These are phyloP conservation scores for Ogataea sp. DNA, from an alignment of 805 yeast genomes.

Conservation along the genomic window DNA sequence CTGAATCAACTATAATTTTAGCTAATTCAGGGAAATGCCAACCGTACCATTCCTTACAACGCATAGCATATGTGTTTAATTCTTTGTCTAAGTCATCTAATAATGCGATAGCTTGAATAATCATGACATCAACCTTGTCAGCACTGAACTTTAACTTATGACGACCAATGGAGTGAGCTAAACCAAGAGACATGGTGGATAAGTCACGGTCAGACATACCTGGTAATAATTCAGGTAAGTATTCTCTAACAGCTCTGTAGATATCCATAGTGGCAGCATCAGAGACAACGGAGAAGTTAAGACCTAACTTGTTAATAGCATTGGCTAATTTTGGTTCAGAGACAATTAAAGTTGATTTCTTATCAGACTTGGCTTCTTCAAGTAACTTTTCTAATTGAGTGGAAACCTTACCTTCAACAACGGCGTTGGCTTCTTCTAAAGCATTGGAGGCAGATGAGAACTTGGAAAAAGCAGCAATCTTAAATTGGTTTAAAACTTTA, in stretches of 20 bases:
- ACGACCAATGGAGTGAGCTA: slow-evolving; percentile 98
- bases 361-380: slow-evolving; percentile 68
- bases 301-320: slow-evolving; percentile 89
- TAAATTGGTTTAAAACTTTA: slow-evolving; percentile 82
- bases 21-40: slow-evolving; percentile 99
- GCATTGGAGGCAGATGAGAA: slow-evolving; percentile 93
- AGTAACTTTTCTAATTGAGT: slow-evolving; percentile 71
- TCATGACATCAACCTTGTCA: slow-evolving; percentile 98
- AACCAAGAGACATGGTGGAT: slow-evolving; percentile 93
- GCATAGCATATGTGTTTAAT: slow-evolving; percentile 96
- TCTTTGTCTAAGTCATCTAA: slow-evolving; percentile 97
- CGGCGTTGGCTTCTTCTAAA: slow-evolving; percentile 86
- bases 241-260: slow-evolving; percentile 91
- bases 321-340: slow-evolving; percentile 95
- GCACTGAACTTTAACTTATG: slow-evolving; percentile 96
- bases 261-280: slow-evolving; percentile 94
- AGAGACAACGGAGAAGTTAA: slow-evolving; percentile 80
- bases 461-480: slow-evolving; percentile 92
- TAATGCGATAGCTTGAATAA: slow-evolving; percentile 96
- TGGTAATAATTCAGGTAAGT: slow-evolving; percentile 88
- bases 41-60: slow-evolving; percentile 99
- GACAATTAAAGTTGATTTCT: slow-evolving; percentile 81
- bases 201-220: slow-evolving; percentile 82
- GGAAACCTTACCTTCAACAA: slow-evolving; percentile 90
- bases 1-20: slow-evolving; percentile 91